These are phyloP conservation scores for Leishmania aethiopica DNA, from an alignment of 208 protist genomes.

Conservation along the genomic window DNA sequence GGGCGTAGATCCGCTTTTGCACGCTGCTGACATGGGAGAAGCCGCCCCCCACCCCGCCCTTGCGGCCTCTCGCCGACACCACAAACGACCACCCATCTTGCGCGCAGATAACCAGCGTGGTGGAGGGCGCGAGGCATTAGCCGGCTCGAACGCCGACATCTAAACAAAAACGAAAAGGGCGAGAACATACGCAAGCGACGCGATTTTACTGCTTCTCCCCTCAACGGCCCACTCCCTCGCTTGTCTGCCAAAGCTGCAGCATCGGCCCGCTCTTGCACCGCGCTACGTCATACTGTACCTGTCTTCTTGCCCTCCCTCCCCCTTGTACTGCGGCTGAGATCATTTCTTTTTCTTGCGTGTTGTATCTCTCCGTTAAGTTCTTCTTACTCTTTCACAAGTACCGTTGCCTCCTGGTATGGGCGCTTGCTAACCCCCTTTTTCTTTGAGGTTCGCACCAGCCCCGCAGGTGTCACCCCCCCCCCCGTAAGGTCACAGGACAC, in stretches of 20 bases:
- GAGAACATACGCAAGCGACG: background rate
- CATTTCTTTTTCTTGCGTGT: background rate
- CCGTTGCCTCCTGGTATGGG: background rate
- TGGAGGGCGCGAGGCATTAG: background rate
- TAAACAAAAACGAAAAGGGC: background rate
- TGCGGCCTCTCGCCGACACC: background rate
- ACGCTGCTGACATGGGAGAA: background rate
- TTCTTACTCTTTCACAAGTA: no score
- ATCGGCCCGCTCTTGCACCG: background rate
- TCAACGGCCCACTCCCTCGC: background rate
- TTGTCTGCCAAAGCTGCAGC: background rate
- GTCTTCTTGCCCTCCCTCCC: background rate
- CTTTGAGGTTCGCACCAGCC: background rate
- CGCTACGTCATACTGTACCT: background rate
- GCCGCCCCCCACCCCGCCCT: background rate
- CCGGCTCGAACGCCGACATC: background rate
- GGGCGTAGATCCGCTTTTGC: background rate
- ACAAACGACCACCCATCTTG: no score
- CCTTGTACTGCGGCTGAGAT: background rate
- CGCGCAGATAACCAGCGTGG: background rate
- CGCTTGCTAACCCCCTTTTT: background rate
- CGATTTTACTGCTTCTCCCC: background rate
- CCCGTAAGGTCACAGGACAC: background rate
- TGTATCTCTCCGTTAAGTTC: background rate
- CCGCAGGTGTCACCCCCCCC: background rate